A percentile compares a stretch with the other conserved stretches of the same genome.
These are phyloP conservation scores for Silene coronaria DNA, from an alignment of 179 eudicot species.

Conservation along the genomic window DNA sequence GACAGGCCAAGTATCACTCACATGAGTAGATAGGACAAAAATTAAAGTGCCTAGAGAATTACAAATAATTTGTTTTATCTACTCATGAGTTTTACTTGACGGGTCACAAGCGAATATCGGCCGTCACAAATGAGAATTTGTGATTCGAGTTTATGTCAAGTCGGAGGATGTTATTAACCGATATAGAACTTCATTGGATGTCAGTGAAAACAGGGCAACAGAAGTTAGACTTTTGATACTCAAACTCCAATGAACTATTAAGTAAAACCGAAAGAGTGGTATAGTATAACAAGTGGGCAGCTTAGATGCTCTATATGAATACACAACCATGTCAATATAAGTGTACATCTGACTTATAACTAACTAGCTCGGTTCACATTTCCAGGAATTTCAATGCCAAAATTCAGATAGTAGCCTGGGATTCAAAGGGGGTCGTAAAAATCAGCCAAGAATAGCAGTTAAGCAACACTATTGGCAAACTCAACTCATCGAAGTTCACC, in stretches of 20 bases:
- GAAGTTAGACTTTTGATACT: too few relatives aligned
- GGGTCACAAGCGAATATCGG: too few relatives aligned
- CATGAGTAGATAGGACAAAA: too few relatives aligned
- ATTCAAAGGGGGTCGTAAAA: constrained; percentile 6
- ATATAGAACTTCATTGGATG: too few relatives aligned
- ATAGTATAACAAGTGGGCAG: not conserved
- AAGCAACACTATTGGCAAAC: not conserved
- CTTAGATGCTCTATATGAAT: not conserved
- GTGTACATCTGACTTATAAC: not conserved
- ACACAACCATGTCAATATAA: constrained; percentile 6
- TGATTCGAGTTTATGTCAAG: too few relatives aligned
- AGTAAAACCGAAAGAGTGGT: not conserved
- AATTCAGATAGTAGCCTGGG: not conserved
- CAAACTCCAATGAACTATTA: not conserved
- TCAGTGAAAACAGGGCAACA: too few relatives aligned
- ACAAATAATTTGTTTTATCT: too few relatives aligned
- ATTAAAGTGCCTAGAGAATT: too few relatives aligned
- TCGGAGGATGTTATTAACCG: too few relatives aligned
- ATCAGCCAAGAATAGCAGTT: not conserved
- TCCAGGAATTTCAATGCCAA: constrained; percentile 9
- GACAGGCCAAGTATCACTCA: too few relatives aligned
- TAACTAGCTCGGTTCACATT: constrained; percentile 1
- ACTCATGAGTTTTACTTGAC: too few relatives aligned
- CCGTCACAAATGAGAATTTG: too few relatives aligned
- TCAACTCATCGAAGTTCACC: constrained; percentile 6